Evolutionary conservation across 2,329 filamentous ascomycete species (phyloP).

Genomic region (Talaromyces sp.): DNA sequence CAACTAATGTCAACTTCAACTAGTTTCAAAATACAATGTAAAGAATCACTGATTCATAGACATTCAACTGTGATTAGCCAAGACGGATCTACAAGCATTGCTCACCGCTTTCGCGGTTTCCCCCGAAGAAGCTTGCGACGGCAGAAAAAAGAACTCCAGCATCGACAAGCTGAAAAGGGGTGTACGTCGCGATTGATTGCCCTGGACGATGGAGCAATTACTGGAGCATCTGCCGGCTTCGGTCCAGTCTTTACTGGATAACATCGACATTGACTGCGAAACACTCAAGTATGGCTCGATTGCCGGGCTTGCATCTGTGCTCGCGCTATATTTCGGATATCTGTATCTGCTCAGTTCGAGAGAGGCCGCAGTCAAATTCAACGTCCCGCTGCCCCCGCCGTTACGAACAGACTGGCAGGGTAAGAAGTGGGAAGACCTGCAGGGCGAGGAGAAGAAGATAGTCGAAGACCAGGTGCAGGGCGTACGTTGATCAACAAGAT

Average conservation of each 20-base stretch:
- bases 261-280: conserved; percentile 18
- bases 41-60: not conserved
- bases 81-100: not conserved
- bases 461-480: conserved; percentile 35
- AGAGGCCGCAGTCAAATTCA: conserved; percentile 34
- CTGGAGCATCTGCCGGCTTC: conserved; percentile 14
- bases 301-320: conserved; percentile 24
- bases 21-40: not conserved
- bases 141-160: not conserved
- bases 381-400: conserved; percentile 33
- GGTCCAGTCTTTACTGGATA: conserved; percentile 17
- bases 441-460: conserved; percentile 29
- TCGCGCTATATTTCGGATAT: conserved; percentile 28
- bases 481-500: conserved; percentile 22
- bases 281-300: conserved; percentile 23
- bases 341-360: conserved; percentile 23
- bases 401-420: conserved; percentile 26
- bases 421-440: conserved; percentile 32
- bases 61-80: not conserved
- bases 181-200: not conserved
- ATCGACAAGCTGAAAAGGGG: not conserved
- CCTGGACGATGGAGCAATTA: conserved; percentile 7
- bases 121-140: not conserved
- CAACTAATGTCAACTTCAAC: conserved; percentile 16
- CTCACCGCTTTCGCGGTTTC: not conserved